Conservation (phyloP, 2,329 filamentous ascomycete species). For the Rhinocladiella mackenziei region DNA sequence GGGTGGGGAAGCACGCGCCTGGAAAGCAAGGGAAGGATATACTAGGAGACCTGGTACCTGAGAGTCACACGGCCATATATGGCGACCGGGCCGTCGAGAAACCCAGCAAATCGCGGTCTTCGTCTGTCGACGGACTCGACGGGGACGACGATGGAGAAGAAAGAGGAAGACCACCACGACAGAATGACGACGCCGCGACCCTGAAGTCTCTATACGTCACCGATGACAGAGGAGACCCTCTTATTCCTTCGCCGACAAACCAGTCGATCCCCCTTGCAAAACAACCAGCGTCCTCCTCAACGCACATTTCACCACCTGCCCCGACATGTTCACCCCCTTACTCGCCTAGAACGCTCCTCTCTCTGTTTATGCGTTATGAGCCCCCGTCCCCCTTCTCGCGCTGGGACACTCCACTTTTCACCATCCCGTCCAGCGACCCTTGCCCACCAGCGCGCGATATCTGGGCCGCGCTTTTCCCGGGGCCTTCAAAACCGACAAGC, state of each 20-base stretch:
- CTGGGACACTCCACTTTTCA: conserved; percentile 65
- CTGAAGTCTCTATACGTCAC: conserved; percentile 29
- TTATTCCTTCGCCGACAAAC: too few species aligned
- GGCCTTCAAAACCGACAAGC: conserved; percentile 20
- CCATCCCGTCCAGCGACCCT: conserved; percentile 54
- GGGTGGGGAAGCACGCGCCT: not conserved
- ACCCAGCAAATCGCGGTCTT: conserved; percentile 21
- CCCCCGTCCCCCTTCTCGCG: conserved; percentile 63
- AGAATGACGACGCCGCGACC: conserved; percentile 23
- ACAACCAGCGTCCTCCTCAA: conserved; percentile 1
- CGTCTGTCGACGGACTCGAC: conserved; percentile 16
- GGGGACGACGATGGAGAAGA: conserved; percentile 6
- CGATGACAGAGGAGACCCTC: conserved; percentile 1
- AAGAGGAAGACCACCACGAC: not conserved
- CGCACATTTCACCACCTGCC: conserved; percentile 8
- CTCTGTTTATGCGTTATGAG: conserved; percentile 63
- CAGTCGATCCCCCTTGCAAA: too few species aligned
- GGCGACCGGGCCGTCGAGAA: conserved; percentile 20
- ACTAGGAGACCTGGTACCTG: conserved; percentile 26
- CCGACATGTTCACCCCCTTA: conserved; percentile 42
- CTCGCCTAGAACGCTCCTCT: conserved; percentile 55
- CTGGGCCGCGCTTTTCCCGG: conserved; percentile 52
- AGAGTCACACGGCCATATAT: conserved; percentile 31
- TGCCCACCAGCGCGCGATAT: conserved; percentile 56
- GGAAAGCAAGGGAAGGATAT: conserved; percentile 21